phyloP scores from a whole-genome alignment of 306 rosid species.

The Lagenaria siceraria region DNA sequence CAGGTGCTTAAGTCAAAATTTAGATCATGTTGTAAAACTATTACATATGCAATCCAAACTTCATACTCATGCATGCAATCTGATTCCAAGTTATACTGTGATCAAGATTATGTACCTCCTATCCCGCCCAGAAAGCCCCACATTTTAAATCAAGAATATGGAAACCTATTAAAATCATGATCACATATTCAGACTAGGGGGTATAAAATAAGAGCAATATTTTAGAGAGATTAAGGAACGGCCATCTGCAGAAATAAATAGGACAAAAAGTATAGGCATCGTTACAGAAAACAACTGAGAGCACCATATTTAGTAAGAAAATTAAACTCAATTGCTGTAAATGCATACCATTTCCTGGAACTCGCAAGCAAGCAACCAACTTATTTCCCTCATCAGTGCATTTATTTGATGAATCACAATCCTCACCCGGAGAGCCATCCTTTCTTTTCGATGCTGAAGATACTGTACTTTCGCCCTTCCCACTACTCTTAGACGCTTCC shows the following conservation, averaged over 20 bases:
- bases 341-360: conserved; percentile 36
- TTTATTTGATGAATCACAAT: conserved; percentile 30
- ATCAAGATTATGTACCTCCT: background rate
- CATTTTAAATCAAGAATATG: background rate
- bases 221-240: background rate
- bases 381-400: conserved; percentile 20
- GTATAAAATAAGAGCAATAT: background rate
- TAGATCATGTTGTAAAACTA: background rate
- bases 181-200: background rate
- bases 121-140: background rate
- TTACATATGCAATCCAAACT: background rate
- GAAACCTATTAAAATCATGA: background rate
- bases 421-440: conserved; percentile 23
- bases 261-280: background rate
- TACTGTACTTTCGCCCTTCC: conserved; percentile 5
- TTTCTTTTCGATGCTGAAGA: conserved; percentile 5
- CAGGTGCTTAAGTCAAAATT: background rate
- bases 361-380: conserved; percentile 40
- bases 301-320: background rate
- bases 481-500: conserved; percentile 10
- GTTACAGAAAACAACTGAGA: background rate
- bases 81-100: background rate
- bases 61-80: background rate
- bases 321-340: background rate
- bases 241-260: background rate